Evolutionary conservation across 2,329 filamentous ascomycete genomes (phyloP).

Genomic region (Aphanocladium album): DNA sequence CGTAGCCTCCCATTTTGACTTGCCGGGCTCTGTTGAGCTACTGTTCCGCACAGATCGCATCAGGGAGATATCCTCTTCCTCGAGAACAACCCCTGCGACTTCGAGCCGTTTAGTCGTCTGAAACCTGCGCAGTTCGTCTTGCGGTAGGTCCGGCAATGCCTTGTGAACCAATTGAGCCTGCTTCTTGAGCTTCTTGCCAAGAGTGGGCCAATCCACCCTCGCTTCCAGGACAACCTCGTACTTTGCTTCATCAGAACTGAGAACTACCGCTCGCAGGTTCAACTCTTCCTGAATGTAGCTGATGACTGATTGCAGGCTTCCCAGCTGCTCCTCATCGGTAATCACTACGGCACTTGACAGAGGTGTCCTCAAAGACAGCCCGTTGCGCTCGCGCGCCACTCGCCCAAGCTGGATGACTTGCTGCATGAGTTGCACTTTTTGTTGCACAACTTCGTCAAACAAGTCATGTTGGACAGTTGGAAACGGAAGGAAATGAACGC

Average conservation of each 20-base stretch:
- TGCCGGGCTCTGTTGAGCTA: background rate
- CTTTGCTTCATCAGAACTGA: slow-evolving; percentile 74
- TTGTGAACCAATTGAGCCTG: slow-evolving; percentile 81
- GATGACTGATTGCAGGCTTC: slow-evolving; percentile 74
- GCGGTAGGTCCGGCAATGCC: slow-evolving; percentile 68
- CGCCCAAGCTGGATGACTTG: slow-evolving; percentile 81
- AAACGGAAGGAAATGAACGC: slow-evolving; percentile 81
- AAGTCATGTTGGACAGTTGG: slow-evolving; percentile 76
- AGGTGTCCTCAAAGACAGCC: slow-evolving; percentile 76
- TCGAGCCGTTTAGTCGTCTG: slow-evolving; percentile 30
- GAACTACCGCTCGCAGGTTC: slow-evolving; percentile 74
- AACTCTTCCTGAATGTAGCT: slow-evolving; percentile 78
- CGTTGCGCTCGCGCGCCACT: slow-evolving; percentile 71
- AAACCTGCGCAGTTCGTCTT: slow-evolving; percentile 66
- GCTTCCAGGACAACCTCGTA: slow-evolving; percentile 83
- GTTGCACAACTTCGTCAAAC: slow-evolving; percentile 74
- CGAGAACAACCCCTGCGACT: background rate
- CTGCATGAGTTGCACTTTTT: slow-evolving; percentile 79
- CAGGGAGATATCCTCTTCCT: background rate
- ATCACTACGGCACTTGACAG: slow-evolving; percentile 79
- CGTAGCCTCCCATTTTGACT: slow-evolving; percentile 19
- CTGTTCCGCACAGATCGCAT: slow-evolving; percentile 1
- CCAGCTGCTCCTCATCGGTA: slow-evolving; percentile 67
- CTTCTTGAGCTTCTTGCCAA: slow-evolving; percentile 91
- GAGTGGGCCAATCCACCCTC: slow-evolving; percentile 76